Evolutionary conservation across 495 filamentous ascomycete genomes (phyloP).

Genomic region (Lophium mytilinum): DNA sequence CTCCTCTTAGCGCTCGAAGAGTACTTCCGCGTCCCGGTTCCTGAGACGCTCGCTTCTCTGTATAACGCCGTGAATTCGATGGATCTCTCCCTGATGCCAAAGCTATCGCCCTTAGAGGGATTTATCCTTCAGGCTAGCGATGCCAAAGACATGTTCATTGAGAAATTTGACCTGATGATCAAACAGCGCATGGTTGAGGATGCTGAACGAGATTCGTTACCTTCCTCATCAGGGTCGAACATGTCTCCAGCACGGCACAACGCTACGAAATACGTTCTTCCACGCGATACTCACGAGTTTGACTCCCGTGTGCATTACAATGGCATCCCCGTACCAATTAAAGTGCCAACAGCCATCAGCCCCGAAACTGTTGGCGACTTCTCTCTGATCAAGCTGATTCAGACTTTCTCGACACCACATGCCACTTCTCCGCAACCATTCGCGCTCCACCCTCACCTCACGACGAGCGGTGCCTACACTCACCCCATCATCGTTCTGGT

Average conservation of each 20-base stretch:
- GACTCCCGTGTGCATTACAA: conserved; percentile 93
- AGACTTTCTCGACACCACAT: conserved; percentile 80
- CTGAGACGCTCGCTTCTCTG: conserved; percentile 80
- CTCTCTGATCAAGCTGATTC: conserved; percentile 91
- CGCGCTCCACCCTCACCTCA: conserved; percentile 81
- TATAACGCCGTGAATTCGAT: conserved; percentile 92
- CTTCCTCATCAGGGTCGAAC: conserved; percentile 23
- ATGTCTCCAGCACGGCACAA: conserved; percentile 30
- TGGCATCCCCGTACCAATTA: conserved; percentile 90
- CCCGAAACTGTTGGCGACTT: conserved; percentile 97
- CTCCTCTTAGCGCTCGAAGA: conserved; percentile 92
- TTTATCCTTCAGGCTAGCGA: conserved; percentile 83
- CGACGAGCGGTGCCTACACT: conserved; percentile 73
- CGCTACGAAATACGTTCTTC: conserved; percentile 50
- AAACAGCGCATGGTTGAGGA: conserved; percentile 54
- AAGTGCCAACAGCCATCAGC: conserved; percentile 84
- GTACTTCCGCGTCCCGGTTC: conserved; percentile 88
- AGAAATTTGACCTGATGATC: conserved; percentile 95
- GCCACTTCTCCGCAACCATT: conserved; percentile 77
- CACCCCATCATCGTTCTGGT: conserved; percentile 71
- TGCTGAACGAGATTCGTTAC: conserved; percentile 23
- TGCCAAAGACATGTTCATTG: conserved; percentile 91
- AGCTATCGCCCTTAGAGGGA: conserved; percentile 72
- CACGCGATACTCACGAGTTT: conserved; percentile 93
- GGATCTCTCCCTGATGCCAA: conserved; percentile 92